These are phyloP conservation scores for Rhizoctonia solani DNA, from an alignment of 1,284 basidiomycete species.

Conservation along the genomic window DNA sequence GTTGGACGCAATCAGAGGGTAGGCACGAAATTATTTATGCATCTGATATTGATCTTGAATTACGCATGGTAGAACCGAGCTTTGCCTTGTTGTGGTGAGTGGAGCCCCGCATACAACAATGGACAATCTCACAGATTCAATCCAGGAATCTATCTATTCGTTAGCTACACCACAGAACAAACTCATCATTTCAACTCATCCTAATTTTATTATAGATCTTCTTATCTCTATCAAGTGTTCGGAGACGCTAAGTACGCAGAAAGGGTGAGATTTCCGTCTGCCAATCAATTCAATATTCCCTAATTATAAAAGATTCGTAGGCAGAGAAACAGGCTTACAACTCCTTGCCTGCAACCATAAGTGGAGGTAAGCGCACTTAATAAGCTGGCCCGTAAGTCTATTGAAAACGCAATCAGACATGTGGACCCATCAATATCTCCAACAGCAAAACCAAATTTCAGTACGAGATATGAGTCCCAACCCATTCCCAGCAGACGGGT, in stretches of 20 bases:
- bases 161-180: slow-evolving; percentile 43
- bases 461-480: slow-evolving; percentile 26
- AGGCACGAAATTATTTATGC: slow-evolving; percentile 35
- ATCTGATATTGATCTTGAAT: background rate
- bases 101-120: background rate
- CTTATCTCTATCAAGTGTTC: slow-evolving; percentile 61
- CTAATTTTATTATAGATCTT: slow-evolving; percentile 48
- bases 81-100: slow-evolving; percentile 62
- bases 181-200: background rate
- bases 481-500: slow-evolving; percentile 32
- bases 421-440: slow-evolving; percentile 31
- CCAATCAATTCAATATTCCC: background rate
- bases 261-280: slow-evolving; percentile 46
- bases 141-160: slow-evolving; percentile 65
- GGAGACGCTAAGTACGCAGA: slow-evolving; percentile 62
- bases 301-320: slow-evolving; percentile 42
- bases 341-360: slow-evolving; percentile 59
- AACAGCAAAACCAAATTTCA: slow-evolving; percentile 30
- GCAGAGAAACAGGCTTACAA: slow-evolving; percentile 65
- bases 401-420: slow-evolving; percentile 3
- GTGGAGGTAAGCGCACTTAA: slow-evolving; percentile 48
- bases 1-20: slow-evolving; percentile 58
- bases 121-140: background rate
- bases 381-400: background rate
- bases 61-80: slow-evolving; percentile 50